Evolutionary conservation across 1,284 basidiomycete genomes (phyloP), one percentile per base, ranked within the genome.

Genomic region (Cryptococcus hybrid): DNA sequence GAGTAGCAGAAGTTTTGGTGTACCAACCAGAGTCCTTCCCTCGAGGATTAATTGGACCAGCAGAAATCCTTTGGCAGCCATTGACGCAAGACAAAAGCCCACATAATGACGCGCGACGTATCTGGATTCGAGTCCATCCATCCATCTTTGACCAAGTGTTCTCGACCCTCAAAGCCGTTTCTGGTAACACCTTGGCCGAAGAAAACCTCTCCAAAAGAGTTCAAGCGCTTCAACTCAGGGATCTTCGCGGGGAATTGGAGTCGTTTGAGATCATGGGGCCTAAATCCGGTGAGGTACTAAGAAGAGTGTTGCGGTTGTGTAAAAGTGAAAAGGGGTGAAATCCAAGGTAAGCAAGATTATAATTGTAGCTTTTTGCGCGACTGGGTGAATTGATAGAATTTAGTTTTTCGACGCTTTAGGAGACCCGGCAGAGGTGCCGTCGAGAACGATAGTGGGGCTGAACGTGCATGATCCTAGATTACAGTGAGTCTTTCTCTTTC

Each of bases 211-310:
- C 9, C 7, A 47, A 47, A 7, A 42, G 78, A 9, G 77, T 80
- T 34, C 43, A 34, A 9, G 37, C 45, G 30, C 5, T 92, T 3
- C 84, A 88, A 61, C 80, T 92, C 9, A 80, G 82, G 3, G 88
- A 92, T 72, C 71, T 92, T 49, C 79, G 86, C 48, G 84, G 84
- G 3, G 82, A 86, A 50, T 69, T 92, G 38, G 90, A 89, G 58
- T 82, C 86, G 2, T 92, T 93, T 65, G 91, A 96, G 70, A 84
- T 95, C 15, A 87, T 88, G 80, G 92, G 92, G 2, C 88, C 89
- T 1, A 87, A 87, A 69, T 82, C 89, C 0, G 90, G 84, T 57
- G 87, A 89, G 67, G 84, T 93, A 7, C 75, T 95, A 51, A 84
- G 83, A 64, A 88, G 90, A 15, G 86, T 86, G 1, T 69, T 94